Conservation (phyloP, 1,139 yeast species). For the Sugiyamaella castrensis region DNA sequence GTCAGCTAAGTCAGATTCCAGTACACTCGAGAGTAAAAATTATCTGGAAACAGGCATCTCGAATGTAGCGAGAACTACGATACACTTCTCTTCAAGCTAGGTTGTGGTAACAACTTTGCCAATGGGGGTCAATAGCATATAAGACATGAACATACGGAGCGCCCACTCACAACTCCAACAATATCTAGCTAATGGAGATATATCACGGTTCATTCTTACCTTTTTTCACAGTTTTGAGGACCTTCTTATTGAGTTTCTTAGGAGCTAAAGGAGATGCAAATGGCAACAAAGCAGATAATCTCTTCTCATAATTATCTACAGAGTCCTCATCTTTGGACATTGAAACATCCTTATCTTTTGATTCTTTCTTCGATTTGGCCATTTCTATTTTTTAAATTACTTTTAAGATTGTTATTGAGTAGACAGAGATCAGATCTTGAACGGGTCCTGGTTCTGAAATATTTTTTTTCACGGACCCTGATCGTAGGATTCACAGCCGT, state of each 20-base stretch:
- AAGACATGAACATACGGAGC: too few relatives aligned
- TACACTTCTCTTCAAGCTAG: too few relatives aligned
- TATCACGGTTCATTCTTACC: slow-evolving; percentile 21
- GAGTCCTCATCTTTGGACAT: slow-evolving; percentile 23
- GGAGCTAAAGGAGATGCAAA: slow-evolving; percentile 96
- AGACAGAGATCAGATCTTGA: neutral
- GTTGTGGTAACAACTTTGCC: too few relatives aligned
- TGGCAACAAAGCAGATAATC: slow-evolving; percentile 85
- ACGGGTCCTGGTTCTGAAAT: neutral
- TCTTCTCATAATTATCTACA: slow-evolving; percentile 85
- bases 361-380: slow-evolving; percentile 35
- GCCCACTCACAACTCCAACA: too few relatives aligned
- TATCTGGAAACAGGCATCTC: too few relatives aligned
- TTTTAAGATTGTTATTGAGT: neutral
- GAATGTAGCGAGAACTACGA: too few relatives aligned
- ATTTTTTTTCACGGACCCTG: neutral
- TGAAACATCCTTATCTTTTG: slow-evolving; percentile 14
- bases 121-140: too few relatives aligned
- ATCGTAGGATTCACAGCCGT: too few relatives aligned
- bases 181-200: neutral
- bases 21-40: too few relatives aligned
- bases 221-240: slow-evolving; percentile 91
- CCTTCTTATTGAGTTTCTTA: slow-evolving; percentile 92
- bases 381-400: slow-evolving; percentile 8
- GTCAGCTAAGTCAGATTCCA: too few relatives aligned